These are phyloP conservation scores for Biancaea sappan DNA, from an alignment of 306 rosid genomes.

Conservation along the genomic window DNA sequence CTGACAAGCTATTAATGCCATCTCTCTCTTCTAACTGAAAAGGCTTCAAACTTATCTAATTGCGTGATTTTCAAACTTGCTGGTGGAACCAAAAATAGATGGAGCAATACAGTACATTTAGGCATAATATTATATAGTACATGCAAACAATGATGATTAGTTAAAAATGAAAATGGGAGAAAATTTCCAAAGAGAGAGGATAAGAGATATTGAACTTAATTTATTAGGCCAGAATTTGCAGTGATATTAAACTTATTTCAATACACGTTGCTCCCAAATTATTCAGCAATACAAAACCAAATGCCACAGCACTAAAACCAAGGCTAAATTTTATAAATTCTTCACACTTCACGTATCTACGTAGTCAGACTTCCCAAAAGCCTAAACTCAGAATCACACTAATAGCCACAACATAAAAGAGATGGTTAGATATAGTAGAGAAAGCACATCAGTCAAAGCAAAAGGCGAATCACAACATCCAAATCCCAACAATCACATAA, in stretches of 20 bases:
- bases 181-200: constrained; percentile 4
- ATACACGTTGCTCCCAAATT: background rate
- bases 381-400: constrained; percentile 1
- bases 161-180: background rate
- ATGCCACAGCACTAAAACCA: constrained; percentile 21
- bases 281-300: background rate
- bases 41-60: background rate
- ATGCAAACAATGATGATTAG: background rate
- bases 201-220: background rate
- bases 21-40: constrained; percentile 1
- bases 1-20: constrained; percentile 16
- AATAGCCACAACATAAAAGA: background rate
- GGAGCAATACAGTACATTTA: background rate
- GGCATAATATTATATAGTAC: background rate
- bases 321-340: constrained; percentile 10
- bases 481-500: constrained; percentile 26
- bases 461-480: background rate
- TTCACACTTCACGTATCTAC: constrained; percentile 33
- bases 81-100: constrained; percentile 4
- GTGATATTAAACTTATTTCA: constrained; percentile 12
- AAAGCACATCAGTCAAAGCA: constrained; percentile 18
- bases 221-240: background rate
- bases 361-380: constrained; percentile 13
- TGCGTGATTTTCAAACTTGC: background rate
- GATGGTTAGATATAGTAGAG: background rate